Evolutionary conservation across 176 grass and related monocot genomes (phyloP).

Genomic region (Raddia distichophylla): DNA sequence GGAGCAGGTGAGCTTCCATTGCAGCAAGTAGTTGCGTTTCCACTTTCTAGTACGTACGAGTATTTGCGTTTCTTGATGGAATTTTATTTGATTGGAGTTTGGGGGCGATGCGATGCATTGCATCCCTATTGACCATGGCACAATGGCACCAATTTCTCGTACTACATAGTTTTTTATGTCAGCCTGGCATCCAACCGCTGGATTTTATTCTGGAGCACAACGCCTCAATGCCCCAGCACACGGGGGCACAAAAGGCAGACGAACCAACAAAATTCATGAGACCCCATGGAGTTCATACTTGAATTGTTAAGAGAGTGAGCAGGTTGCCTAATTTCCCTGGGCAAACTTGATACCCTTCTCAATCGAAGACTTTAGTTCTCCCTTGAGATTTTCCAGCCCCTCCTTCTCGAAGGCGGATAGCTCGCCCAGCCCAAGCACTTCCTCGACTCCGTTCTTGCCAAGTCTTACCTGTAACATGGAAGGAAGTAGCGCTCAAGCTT

Average conservation of each 20-base stretch:
- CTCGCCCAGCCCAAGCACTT: constrained; percentile 52
- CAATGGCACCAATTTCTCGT: constrained; percentile 19
- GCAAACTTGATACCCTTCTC: constrained; percentile 88
- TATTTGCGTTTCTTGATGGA: too few species aligned
- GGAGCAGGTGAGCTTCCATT: too few species aligned
- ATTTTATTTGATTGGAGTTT: too few species aligned
- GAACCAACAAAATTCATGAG: constrained; percentile 43
- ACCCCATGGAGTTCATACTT: background rate
- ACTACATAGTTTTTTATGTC: constrained; percentile 31
- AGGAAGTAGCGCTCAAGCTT: background rate
- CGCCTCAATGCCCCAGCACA: constrained; percentile 3
- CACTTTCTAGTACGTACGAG: too few species aligned
- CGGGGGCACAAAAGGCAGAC: background rate
- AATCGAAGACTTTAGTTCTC: constrained; percentile 84
- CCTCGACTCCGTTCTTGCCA: constrained; percentile 84
- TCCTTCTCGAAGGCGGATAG: constrained; percentile 55
- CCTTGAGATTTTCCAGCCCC: constrained; percentile 75
- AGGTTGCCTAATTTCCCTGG: constrained; percentile 17
- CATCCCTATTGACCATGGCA: background rate
- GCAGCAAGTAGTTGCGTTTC: too few species aligned
- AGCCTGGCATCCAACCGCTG: constrained; percentile 21
- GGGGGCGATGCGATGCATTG: too few species aligned
- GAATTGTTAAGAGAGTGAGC: constrained; percentile 27
- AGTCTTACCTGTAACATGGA: constrained; percentile 64
- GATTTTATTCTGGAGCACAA: constrained; percentile 40